Evolutionary conservation across 1,139 yeast genomes (phyloP).

Genomic region (Candida neerlandica): DNA sequence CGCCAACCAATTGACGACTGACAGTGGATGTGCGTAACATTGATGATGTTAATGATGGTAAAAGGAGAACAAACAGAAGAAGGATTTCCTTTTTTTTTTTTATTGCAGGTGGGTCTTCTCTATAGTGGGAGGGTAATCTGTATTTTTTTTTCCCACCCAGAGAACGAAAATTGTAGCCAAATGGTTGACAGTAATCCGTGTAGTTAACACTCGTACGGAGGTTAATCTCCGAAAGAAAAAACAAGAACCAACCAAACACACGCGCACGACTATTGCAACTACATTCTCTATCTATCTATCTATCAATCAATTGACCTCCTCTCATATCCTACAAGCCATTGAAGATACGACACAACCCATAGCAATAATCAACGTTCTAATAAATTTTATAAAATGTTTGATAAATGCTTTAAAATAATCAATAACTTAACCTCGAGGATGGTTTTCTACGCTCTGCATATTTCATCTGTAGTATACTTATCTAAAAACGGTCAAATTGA

Average conservation of each 20-base stretch:
- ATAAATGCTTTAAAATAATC: no score
- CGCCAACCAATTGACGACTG: conserved; percentile 10
- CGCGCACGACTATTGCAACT: background rate
- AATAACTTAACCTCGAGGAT: no score
- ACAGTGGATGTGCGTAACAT: conserved; percentile 9
- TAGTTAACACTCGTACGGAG: background rate
- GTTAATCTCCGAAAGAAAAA: conserved; percentile 3
- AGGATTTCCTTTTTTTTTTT: background rate
- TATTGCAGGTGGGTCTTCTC: background rate
- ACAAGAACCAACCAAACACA: no score
- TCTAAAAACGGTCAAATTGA: no score
- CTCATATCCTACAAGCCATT: no score
- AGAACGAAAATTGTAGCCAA: conserved; percentile 8
- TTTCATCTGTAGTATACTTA: no score
- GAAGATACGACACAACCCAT: no score
- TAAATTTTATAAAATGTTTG: no score
- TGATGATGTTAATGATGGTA: background rate
- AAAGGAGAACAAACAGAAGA: background rate
- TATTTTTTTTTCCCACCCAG: background rate
- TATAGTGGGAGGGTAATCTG: background rate
- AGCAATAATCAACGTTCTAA: no score
- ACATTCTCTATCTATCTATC: no score
- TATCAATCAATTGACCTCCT: no score
- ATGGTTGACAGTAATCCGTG: conserved; percentile 12
- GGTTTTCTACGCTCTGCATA: no score